A percentile compares a stretch with the other conserved stretches of the same genome.
Evolutionary conservation across 345 rosid genomes (phyloP).

Genomic region (Erodium maritimum): DNA sequence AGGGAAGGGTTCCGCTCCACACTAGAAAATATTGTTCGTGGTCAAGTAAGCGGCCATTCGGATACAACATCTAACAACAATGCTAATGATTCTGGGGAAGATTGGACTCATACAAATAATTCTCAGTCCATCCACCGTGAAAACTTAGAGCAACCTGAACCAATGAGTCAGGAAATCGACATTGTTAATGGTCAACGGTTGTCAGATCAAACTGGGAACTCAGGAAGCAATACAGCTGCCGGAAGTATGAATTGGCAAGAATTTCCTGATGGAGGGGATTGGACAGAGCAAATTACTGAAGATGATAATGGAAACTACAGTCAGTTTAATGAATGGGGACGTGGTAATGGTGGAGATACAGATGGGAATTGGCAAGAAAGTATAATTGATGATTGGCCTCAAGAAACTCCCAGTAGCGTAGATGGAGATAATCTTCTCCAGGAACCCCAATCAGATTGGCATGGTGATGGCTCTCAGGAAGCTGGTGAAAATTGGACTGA

Average conservation of each 20-base stretch:
- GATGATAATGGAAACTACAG: conserved; percentile 35
- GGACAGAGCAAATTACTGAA: conserved; percentile 33
- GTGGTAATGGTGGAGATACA: conserved; percentile 36
- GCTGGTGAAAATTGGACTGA: conserved; percentile 51
- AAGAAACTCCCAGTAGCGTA: conserved; percentile 32
- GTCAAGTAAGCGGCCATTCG: conserved; percentile 46
- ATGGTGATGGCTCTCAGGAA: conserved; percentile 39
- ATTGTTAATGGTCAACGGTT: conserved; percentile 12
- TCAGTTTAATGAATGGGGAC: conserved; percentile 41
- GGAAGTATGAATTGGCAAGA: conserved; percentile 45
- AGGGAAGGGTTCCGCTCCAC: conserved; percentile 90
- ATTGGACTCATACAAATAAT: conserved; percentile 19
- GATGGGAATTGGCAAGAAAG: conserved; percentile 44
- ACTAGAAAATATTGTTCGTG: conserved; percentile 57
- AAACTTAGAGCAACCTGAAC: conserved; percentile 28
- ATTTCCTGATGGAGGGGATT: conserved; percentile 28
- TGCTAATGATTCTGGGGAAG: conserved; percentile 31
- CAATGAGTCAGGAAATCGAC: conserved; percentile 34
- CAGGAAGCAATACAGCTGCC: conserved; percentile 24
- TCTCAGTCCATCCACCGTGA: conserved; percentile 32
- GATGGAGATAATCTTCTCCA: conserved; percentile 33
- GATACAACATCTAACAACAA: conserved; percentile 31
- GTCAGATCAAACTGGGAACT: conserved; percentile 30
- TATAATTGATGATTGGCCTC: conserved; percentile 41
- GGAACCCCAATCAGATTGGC: conserved; percentile 51